Percentiles rank a stretch among this genome's conserved stretches.
These are phyloP conservation scores for Metarhizium robertsii DNA, from an alignment of 2,329 filamentous ascomycete species.

Conservation along the genomic window DNA sequence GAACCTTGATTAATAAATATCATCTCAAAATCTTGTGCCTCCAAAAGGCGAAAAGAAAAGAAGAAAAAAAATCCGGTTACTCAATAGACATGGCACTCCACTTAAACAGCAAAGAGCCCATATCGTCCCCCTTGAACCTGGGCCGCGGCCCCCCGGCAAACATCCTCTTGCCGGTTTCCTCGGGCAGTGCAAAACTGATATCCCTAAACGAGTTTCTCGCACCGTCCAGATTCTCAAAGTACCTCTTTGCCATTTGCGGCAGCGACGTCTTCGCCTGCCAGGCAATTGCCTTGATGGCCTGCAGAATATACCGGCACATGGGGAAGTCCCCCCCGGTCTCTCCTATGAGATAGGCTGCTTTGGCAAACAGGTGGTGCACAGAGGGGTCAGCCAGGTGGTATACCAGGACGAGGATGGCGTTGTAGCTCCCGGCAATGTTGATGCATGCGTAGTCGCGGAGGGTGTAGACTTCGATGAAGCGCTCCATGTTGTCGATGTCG, in stretches of 20 bases:
- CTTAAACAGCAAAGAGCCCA: conserved; percentile 5
- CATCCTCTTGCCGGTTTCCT: conserved; percentile 5
- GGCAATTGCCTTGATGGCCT: conserved; percentile 10
- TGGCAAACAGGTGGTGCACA: conserved; percentile 7
- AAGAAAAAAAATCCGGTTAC: background rate
- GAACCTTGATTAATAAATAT: no score
- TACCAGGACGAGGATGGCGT: conserved; percentile 6
- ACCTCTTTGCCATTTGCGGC: conserved; percentile 4
- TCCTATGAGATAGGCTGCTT: conserved; percentile 5
- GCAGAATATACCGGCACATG: conserved; percentile 9
- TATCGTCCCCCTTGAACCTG: conserved; percentile 2
- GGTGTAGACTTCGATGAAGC: conserved; percentile 5
- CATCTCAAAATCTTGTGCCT: no score
- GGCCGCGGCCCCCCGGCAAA: background rate
- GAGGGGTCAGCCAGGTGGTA: conserved; percentile 4
- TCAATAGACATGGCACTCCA: conserved; percentile 8
- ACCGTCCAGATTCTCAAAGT: conserved; percentile 6
- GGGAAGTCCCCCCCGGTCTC: conserved; percentile 6
- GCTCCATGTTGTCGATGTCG: conserved; percentile 5
- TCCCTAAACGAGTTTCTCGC: conserved; percentile 6
- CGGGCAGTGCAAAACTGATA: conserved; percentile 10
- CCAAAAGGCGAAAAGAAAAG: no score
- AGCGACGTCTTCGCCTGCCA: conserved; percentile 7
- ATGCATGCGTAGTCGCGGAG: conserved; percentile 10
- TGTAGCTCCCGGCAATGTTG: conserved; percentile 9